A percentile compares a stretch with the other conserved stretches of the same genome.
phyloP scores from a whole-genome alignment of 257 asterid genomes.

The Capsicum pubescens region DNA sequence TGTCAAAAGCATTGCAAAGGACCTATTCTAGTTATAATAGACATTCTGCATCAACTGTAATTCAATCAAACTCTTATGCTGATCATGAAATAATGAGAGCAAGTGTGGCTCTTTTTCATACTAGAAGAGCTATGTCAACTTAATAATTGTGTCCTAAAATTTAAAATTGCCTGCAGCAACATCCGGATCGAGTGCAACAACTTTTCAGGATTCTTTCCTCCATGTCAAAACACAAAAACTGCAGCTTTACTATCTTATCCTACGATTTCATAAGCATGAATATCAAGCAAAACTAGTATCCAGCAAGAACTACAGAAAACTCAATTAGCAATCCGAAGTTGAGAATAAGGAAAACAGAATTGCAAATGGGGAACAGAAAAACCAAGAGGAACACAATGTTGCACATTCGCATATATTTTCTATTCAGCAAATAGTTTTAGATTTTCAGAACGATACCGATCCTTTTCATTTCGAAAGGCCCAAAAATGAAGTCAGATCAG shows the following conservation, averaged over 20 bases:
- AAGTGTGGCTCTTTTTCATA: background rate
- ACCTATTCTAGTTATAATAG: background rate
- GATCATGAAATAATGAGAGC: background rate
- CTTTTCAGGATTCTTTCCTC: background rate
- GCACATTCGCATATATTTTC: background rate
- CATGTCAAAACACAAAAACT: background rate
- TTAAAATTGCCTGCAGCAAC: background rate
- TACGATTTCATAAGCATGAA: background rate
- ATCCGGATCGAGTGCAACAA: background rate
- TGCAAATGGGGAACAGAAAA: constrained; percentile 8
- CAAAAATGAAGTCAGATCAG: constrained; percentile 4
- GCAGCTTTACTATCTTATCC: constrained; percentile 10
- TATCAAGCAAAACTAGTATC: background rate
- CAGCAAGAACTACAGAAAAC: background rate
- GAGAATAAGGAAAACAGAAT: background rate
- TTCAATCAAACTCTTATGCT: background rate
- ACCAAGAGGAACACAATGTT: background rate
- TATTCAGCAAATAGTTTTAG: background rate
- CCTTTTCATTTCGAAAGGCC: constrained; percentile 2
- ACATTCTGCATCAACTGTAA: background rate
- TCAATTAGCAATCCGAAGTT: background rate
- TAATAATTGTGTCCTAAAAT: constrained; percentile 3
- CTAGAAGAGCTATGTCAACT: background rate
- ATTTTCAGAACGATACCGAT: background rate
- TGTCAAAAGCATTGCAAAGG: background rate